phyloP scores from a whole-genome alignment of 1,284 basidiomycete genomes.

The Stygiomarasmius scandens region DNA sequence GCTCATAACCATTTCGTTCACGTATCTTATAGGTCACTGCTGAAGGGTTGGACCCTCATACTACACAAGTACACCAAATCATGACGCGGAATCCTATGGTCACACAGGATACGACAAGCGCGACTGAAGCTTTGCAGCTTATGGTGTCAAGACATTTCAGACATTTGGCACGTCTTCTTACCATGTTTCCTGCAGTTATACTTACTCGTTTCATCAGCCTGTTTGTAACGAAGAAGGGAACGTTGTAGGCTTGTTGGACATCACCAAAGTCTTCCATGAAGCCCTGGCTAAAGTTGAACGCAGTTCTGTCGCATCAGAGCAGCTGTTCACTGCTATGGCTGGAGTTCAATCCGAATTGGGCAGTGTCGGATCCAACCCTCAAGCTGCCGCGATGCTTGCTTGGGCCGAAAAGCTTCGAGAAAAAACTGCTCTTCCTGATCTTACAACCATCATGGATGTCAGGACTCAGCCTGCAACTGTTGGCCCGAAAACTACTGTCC shows the following conservation, averaged over 20 bases:
- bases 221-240: conserved; percentile 99
- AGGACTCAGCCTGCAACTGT: conserved; percentile 95
- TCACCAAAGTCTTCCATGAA: conserved; percentile 99
- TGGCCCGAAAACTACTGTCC: conserved; percentile 92
- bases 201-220: conserved; percentile 55
- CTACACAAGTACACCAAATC: conserved; percentile 90
- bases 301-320: conserved; percentile 94
- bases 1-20: conserved; percentile 12
- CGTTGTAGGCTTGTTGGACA: conserved; percentile 97
- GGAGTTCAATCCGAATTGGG: conserved; percentile 98
- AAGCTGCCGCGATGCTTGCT: conserved; percentile 93
- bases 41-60: conserved; percentile 93
- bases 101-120: conserved; percentile 96
- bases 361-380: conserved; percentile 77
- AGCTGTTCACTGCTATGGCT: conserved; percentile 94
- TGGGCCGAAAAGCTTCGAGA: conserved; percentile 96
- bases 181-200: conserved; percentile 9
- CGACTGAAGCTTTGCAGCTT: conserved; percentile 96
- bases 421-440: conserved; percentile 94
- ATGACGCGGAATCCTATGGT: conserved; percentile 99
- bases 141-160: conserved; percentile 98
- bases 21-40: conserved; percentile 78
- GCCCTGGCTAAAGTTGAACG: conserved; percentile 98
- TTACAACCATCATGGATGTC: conserved; percentile 94
- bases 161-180: conserved; percentile 74